Conservation (phyloP, 352 stramenopile species). For the Hyphochytrium catenoides region DNA sequence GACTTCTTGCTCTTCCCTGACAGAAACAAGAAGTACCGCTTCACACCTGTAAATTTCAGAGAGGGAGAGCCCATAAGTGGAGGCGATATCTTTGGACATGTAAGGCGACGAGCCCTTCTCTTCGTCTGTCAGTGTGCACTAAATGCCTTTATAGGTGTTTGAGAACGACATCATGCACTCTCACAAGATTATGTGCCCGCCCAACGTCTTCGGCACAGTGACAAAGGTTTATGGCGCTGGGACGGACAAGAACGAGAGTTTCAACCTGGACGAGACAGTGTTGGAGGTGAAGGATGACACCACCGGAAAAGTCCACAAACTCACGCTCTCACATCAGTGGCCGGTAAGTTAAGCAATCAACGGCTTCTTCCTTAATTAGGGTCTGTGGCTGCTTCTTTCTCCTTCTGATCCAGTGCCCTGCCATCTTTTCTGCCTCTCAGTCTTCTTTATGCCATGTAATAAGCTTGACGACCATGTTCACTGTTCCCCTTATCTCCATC, state of each 20-base stretch:
- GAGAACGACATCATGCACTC: constrained; percentile 96
- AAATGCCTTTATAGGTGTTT: too few relatives aligned
- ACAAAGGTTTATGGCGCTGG: constrained; percentile 91
- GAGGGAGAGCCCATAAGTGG: constrained; percentile 84
- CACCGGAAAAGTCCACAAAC: constrained; percentile 79
- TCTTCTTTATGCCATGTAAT: too few relatives aligned
- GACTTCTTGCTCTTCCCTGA: too few relatives aligned
- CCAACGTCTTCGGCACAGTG: constrained; percentile 95
- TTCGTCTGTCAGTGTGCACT: too few relatives aligned
- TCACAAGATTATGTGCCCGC: constrained; percentile 98
- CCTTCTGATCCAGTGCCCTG: too few relatives aligned
- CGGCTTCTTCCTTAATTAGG: too few relatives aligned
- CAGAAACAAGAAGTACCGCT: constrained; percentile 80
- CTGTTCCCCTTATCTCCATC: too few relatives aligned
- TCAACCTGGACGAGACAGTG: constrained; percentile 89
- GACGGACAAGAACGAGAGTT: constrained; percentile 88
- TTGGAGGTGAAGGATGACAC: constrained; percentile 94
- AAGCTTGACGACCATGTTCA: too few relatives aligned
- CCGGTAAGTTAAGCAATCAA: constrained; percentile 15
- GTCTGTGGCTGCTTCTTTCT: too few relatives aligned
- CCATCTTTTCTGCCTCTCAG: too few relatives aligned
- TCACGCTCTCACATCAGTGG: constrained; percentile 95
- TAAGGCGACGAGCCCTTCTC: too few relatives aligned
- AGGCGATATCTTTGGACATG: constrained; percentile 91
- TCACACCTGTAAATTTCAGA: constrained; percentile 74